Evolutionary conservation across 1,284 basidiomycete species (phyloP), one percentile per base, ranked within the genome.

Genomic region (Tetrapyrgos nigripes): DNA sequence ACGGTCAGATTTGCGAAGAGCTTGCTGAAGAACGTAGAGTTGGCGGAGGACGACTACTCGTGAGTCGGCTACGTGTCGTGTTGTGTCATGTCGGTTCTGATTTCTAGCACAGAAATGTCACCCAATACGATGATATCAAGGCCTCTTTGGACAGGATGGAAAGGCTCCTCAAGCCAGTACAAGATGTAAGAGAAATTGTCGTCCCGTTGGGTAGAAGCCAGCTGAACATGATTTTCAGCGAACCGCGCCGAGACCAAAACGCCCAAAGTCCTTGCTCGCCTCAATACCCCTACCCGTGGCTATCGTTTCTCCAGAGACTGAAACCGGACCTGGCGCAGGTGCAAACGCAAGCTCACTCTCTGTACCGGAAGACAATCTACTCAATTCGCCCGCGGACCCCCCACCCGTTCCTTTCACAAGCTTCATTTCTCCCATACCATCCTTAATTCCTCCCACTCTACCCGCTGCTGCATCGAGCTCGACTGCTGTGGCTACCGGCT

Each of bases 1-100:
- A 86, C 83, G 76, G 75, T 91, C 9, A 84, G 84, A 64, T 82
- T 84, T 66, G 88, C 88, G 0, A 75, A 80, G 51, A 78, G 79
- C 62, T 71, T 92, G 37, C 65, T 91, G 47, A 80, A 78, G 64
- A 85, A 82, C 57, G 79, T 89, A 6, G 82, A 87, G 64, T 62
- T 78, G 21, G 76, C 83, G 58, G 79, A 79, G 10, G 77, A 79
- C 33, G 70, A 76, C 28, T 70, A 76, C 17, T 74, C 78, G 85
- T 87, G 57, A 65, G 84, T 76, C 21, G 28, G 51, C 61, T 33
- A 40, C 17, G 37, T n/a, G 8, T 47, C 51, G 1, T 43, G 13
- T 21, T 31, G 23, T 58, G 24, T 37, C 27, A 14, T 50, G 37
- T 43, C 19, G 28, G 5, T 56, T 50, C 31, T 40, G 33, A 50